Evolutionary conservation across 805 yeast genomes (phyloP).

Genomic region (Candida chilensis): DNA sequence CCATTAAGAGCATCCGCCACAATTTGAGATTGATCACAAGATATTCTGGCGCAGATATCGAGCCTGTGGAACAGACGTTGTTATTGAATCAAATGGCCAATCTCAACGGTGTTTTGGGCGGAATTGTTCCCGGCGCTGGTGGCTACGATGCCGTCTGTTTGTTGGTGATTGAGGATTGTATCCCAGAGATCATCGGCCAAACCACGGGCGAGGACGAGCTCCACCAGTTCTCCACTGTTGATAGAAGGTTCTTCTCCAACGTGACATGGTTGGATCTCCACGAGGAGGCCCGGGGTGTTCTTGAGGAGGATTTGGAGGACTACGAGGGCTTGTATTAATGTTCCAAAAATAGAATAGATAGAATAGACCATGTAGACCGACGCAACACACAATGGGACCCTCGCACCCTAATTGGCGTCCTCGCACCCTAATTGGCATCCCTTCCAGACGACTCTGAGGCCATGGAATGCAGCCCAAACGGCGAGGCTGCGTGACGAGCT

Average conservation of each 20-base stretch:
- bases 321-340: slow-evolving; percentile 10
- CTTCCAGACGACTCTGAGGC: too few relatives aligned
- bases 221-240: slow-evolving; percentile 1
- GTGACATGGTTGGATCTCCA: slow-evolving; percentile 64
- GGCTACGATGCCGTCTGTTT: slow-evolving; percentile 91
- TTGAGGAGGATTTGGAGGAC: slow-evolving; percentile 32
- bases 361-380: too few relatives aligned
- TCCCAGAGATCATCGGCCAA: slow-evolving; percentile 14
- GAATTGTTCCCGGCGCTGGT: slow-evolving; percentile 99
- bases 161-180: slow-evolving; percentile 41
- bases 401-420: too few relatives aligned
- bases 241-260: slow-evolving; percentile 19
- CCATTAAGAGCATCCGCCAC: slow-evolving; percentile 44
- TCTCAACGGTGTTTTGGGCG: slow-evolving; percentile 76
- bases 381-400: too few relatives aligned
- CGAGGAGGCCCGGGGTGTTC: slow-evolving; percentile 54
- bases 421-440: too few relatives aligned
- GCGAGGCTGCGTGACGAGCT: too few relatives aligned
- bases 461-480: too few relatives aligned
- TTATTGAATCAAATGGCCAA: slow-evolving; percentile 43
- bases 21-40: slow-evolving; percentile 52
- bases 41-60: slow-evolving; percentile 76
- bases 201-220: slow-evolving; percentile 7
- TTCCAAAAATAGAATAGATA: too few relatives aligned
- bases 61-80: slow-evolving; percentile 75